These are phyloP conservation scores for Pseudoturritis turrita DNA, from an alignment of 345 rosid genomes.

Conservation along the genomic window DNA sequence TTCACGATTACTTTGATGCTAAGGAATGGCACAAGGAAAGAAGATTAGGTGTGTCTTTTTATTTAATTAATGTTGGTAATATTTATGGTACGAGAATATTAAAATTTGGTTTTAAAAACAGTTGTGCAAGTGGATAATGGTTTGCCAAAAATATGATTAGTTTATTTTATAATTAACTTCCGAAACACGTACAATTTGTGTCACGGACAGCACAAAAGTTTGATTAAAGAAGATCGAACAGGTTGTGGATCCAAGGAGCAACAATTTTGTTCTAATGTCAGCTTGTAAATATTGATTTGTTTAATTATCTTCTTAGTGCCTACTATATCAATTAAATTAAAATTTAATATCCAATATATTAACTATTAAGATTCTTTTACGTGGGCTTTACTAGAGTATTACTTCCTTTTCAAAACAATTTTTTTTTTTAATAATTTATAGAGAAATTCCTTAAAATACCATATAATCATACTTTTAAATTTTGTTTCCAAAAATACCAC, in stretches of 20 bases:
- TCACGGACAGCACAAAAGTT: slow-evolving; percentile 29
- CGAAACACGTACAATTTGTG: not conserved
- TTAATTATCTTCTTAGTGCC: not conserved
- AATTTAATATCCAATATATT: not conserved
- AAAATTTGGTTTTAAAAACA: not conserved
- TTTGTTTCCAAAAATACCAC: too few species aligned
- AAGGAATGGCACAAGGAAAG: slow-evolving; percentile 8
- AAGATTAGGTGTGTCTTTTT: not conserved
- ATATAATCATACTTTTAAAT: too few species aligned
- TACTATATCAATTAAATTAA: not conserved
- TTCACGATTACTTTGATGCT: slow-evolving; percentile 12
- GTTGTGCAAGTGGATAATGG: slow-evolving; percentile 16
- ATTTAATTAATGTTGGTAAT: not conserved
- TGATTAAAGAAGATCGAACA: slow-evolving; percentile 22
- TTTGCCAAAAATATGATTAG: not conserved
- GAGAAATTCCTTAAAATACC: too few species aligned
- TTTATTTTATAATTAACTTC: not conserved
- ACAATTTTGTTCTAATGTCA: slow-evolving; percentile 8
- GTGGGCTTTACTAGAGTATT: not conserved
- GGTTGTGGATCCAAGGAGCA: slow-evolving; percentile 16
- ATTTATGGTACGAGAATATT: not conserved
- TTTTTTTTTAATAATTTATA: too few species aligned
- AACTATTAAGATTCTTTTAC: not conserved
- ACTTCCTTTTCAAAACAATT: not conserved
- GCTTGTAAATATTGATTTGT: slow-evolving; percentile 1